Percentiles rank a stretch among this genome's conserved stretches.
These are phyloP conservation scores for Buxus sempervirens DNA, from an alignment of 164 flowering plant species.

Conservation along the genomic window DNA sequence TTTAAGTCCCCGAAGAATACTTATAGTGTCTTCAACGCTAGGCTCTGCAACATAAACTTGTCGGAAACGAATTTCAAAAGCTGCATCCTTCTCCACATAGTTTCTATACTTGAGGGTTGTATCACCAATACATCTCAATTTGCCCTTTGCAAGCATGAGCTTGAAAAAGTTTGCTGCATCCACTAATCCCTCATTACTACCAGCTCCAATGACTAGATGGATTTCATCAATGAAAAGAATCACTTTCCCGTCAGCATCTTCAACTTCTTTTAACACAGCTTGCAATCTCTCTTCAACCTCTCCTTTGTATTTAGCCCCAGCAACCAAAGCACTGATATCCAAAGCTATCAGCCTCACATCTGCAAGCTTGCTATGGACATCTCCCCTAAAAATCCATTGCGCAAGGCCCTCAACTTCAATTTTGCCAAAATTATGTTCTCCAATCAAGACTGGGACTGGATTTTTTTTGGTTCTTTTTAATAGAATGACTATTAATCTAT, in stretches of 20 bases:
- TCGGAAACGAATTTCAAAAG: conserved; percentile 79
- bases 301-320: conserved; percentile 80
- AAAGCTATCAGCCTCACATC: conserved; percentile 78
- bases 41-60: conserved; percentile 85
- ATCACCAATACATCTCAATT: conserved; percentile 79
- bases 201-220: conserved; percentile 82
- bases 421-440: conserved; percentile 90
- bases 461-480: conserved; percentile 84
- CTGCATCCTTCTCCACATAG: conserved; percentile 90
- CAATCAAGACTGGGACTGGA: conserved; percentile 82
- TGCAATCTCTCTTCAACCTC: conserved; percentile 83
- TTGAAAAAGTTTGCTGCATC: conserved; percentile 88
- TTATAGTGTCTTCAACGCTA: conserved; percentile 64
- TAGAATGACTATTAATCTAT: conserved; percentile 62
- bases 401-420: conserved; percentile 94
- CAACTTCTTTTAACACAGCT: conserved; percentile 74
- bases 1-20: conserved; percentile 77
- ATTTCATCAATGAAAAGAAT: conserved; percentile 83
- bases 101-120: conserved; percentile 83
- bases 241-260: conserved; percentile 79
- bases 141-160: conserved; percentile 89
- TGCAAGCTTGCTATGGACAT: conserved; percentile 70
- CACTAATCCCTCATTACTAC: conserved; percentile 76
- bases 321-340: conserved; percentile 83
- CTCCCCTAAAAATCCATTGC: conserved; percentile 77